Conservation (phyloP, 1,284 basidiomycete species). For the Gomphus sp. region DNA sequence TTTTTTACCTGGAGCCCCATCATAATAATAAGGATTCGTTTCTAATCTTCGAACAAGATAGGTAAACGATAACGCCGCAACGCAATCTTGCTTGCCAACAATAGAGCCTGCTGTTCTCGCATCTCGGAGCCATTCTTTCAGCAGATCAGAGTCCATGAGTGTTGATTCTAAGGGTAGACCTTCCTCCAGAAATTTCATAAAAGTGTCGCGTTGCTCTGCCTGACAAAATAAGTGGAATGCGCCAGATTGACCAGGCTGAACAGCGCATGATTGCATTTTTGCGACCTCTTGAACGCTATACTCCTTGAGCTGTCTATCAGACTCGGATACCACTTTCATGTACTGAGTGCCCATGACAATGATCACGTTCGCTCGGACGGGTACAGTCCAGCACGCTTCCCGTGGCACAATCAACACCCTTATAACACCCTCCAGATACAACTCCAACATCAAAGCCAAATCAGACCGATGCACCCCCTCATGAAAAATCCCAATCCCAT, state of each 20-base stretch:
- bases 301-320: conserved; percentile 66
- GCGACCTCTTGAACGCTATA: conserved; percentile 79
- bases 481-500: conserved; percentile 86
- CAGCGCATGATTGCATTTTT: conserved; percentile 85
- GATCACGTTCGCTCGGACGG: conserved; percentile 72
- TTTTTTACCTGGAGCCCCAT: conserved; percentile 29
- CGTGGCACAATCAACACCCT: conserved; percentile 79
- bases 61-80: conserved; percentile 77
- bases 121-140: conserved; percentile 45
- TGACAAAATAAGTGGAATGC: conserved; percentile 85
- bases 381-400: conserved; percentile 81
- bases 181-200: conserved; percentile 73
- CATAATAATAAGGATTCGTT: conserved; percentile 87
- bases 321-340: conserved; percentile 31
- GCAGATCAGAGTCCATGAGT: conserved; percentile 44
- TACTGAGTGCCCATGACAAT: conserved; percentile 94
- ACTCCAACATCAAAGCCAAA: conserved; percentile 69
- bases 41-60: conserved; percentile 66
- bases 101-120: conserved; percentile 32
- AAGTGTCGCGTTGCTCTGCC: conserved; percentile 69
- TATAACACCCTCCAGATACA: conserved; percentile 76
- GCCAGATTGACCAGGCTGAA: conserved; percentile 52
- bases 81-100: conserved; percentile 53
- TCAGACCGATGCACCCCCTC: conserved; percentile 65
- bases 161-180: conserved; percentile 87